Conservation (phyloP, 805 yeast genomes). For the Pichia nanzhaoensis region DNA sequence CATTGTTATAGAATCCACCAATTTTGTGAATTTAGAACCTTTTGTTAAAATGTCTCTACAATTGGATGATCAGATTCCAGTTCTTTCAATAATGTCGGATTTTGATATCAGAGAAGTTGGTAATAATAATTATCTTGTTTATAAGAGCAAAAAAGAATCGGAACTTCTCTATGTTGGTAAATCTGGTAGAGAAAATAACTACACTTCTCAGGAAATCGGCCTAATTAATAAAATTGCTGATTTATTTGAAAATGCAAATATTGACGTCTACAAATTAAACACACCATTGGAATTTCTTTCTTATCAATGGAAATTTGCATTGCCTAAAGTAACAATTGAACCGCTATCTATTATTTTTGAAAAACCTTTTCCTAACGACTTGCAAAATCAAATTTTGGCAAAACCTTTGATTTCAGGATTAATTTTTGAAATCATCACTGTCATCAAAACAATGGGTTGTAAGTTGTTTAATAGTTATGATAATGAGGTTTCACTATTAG, state of each 20-base stretch:
- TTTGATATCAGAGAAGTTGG: constrained; percentile 43
- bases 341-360: constrained; percentile 73
- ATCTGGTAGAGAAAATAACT: constrained; percentile 37
- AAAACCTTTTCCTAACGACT: constrained; percentile 50
- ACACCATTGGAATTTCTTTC: constrained; percentile 53
- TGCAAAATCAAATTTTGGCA: constrained; percentile 65
- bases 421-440: constrained; percentile 63
- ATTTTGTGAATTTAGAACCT: constrained; percentile 67
- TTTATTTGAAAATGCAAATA: constrained; percentile 33
- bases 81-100: constrained; percentile 57
- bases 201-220: constrained; percentile 36
- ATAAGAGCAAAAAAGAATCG: constrained; percentile 34
- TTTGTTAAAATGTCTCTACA: constrained; percentile 40
- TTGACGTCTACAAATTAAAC: constrained; percentile 43
- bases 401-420: constrained; percentile 81
- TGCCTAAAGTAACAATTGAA: constrained; percentile 71
- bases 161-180: constrained; percentile 41
- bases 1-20: constrained; percentile 61
- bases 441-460: constrained; percentile 72
- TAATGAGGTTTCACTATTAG: constrained; percentile 52
- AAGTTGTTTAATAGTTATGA: constrained; percentile 64
- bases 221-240: constrained; percentile 32
- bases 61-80: constrained; percentile 30
- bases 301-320: constrained; percentile 80
- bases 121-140: constrained; percentile 30